Evolutionary conservation across 1,284 basidiomycete species (phyloP).

Genomic region (Trichosporon sp.): DNA sequence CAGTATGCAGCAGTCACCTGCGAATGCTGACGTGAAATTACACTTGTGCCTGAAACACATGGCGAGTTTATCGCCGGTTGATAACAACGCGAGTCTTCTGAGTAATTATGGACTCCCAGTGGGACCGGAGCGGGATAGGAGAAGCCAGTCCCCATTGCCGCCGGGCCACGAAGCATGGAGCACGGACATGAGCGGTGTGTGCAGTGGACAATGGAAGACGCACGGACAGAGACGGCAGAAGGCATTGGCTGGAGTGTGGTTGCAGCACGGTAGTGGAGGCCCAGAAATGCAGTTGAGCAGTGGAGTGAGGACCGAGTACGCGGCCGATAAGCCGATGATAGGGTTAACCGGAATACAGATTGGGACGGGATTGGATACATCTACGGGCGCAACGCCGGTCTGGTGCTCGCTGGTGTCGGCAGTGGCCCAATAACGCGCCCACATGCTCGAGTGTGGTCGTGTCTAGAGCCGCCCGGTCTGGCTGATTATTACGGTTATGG

Average conservation of each 20-base stretch:
- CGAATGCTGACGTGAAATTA: too few species aligned
- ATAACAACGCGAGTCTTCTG: not conserved
- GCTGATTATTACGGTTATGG: conserved; percentile 10
- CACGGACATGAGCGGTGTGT: not conserved
- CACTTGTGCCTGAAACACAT: too few species aligned
- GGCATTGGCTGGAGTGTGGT: not conserved
- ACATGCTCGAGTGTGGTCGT: not conserved
- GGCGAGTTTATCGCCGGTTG: not conserved
- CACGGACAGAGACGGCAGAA: not conserved
- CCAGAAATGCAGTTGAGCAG: too few species aligned
- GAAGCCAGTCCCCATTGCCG: not conserved
- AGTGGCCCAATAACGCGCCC: not conserved
- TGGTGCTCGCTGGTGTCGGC: not conserved
- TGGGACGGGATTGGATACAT: not conserved
- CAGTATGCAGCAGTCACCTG: too few species aligned
- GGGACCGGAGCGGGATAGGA: not conserved
- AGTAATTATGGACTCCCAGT: too few species aligned
- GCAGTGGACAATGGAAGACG: not conserved
- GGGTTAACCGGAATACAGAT: conserved; percentile 2
- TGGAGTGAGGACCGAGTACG: too few species aligned
- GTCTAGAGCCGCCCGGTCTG: not conserved
- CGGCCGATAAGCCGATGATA: conserved; percentile 17
- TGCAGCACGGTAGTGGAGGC: too few species aligned
- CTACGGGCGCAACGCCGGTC: not conserved
- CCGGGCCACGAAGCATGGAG: not conserved